These are phyloP conservation scores for Aspergillus floridensis DNA, from an alignment of 2,329 filamentous ascomycete species.

Conservation along the genomic window DNA sequence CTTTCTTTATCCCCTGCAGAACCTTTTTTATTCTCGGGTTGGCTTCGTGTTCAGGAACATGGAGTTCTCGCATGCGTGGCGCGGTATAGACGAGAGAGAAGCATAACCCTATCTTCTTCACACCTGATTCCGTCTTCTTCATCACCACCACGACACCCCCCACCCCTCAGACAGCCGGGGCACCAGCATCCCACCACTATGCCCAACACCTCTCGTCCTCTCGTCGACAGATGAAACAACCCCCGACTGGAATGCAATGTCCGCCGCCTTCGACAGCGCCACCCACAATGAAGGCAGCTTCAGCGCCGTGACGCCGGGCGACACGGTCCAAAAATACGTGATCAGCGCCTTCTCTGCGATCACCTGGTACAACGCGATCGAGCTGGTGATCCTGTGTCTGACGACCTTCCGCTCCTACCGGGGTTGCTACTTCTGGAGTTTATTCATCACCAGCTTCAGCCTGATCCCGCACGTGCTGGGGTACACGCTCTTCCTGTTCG, in stretches of 20 bases:
- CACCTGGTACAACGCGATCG: constrained; percentile 45
- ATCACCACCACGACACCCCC: too few species aligned
- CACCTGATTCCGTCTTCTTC: too few species aligned
- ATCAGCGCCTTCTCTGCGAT: constrained; percentile 43
- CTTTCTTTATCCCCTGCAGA: background rate
- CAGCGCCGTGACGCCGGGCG: background rate
- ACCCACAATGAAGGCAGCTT: background rate
- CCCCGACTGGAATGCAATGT: background rate
- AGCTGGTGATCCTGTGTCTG: constrained; percentile 45
- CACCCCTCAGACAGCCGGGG: too few species aligned
- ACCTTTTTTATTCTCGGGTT: background rate
- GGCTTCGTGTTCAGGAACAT: background rate
- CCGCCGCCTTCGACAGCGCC: background rate
- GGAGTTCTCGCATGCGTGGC: background rate
- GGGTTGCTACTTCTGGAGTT: constrained; percentile 48
- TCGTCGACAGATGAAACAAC: too few species aligned
- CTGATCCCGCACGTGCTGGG: constrained; percentile 41
- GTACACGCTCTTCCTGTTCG: constrained; percentile 43
- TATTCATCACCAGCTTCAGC: constrained; percentile 38
- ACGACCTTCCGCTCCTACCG: constrained; percentile 42
- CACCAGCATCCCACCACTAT: too few species aligned
- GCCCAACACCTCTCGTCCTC: too few species aligned
- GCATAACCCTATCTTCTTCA: background rate
- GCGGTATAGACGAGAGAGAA: background rate
- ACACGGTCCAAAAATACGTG: constrained; percentile 4